A percentile compares a stretch with the other conserved stretches of the same genome.
These are phyloP conservation scores for Physcomitrellopsis africana DNA, from an alignment of 225 moss, liverwort and hornwort genomes.

Conservation along the genomic window DNA sequence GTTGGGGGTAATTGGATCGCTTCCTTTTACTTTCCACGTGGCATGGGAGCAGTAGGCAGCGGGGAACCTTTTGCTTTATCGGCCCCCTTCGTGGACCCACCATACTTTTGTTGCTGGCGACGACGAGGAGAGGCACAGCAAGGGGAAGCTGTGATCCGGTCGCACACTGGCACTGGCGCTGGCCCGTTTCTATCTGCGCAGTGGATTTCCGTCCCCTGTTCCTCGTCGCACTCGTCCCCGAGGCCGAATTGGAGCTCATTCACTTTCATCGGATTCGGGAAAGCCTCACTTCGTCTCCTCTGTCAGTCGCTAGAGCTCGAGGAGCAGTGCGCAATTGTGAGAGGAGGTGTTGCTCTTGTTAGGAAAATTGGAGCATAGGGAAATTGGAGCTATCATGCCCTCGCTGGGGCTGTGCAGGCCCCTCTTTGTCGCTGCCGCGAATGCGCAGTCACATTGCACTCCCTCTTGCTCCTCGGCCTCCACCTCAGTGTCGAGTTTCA, in stretches of 20 bases:
- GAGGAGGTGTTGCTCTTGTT: no score
- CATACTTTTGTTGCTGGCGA: no score
- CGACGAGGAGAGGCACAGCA: no score
- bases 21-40: no score
- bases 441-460: slow-evolving; percentile 46
- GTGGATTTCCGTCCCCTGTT: slow-evolving; percentile 25
- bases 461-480: slow-evolving; percentile 41
- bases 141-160: no score
- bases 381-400: slow-evolving; percentile 52
- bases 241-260: neutral
- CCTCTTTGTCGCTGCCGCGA: slow-evolving; percentile 29
- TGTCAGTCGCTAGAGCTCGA: neutral
- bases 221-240: slow-evolving; percentile 19
- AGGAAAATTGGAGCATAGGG: no score
- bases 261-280: slow-evolving; percentile 9
- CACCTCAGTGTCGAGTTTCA: slow-evolving; percentile 45
- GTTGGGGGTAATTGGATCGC: no score
- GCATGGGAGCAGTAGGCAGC: no score
- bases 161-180: no score
- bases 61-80: no score
- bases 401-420: slow-evolving; percentile 63
- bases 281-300: neutral
- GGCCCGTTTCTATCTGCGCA: slow-evolving; percentile 39
- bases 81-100: no score
- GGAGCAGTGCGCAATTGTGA: no score